Evolutionary conservation across 2,329 filamentous ascomycete species (phyloP), one percentile per base, ranked within the genome.

Genomic region (Neofusicoccum ribis): DNA sequence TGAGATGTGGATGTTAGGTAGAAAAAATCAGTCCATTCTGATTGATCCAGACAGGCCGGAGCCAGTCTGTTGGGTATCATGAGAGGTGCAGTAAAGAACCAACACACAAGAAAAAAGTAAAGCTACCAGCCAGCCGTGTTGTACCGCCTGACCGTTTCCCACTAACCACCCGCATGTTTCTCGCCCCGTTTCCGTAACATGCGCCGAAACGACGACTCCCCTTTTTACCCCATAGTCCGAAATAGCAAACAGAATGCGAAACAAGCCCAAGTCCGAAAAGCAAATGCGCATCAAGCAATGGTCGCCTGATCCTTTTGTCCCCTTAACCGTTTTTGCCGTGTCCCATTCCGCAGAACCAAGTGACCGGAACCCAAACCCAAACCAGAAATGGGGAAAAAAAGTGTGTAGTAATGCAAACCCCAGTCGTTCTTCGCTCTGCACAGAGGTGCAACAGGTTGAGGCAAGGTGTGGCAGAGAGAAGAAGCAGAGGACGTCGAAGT

Each of bases 41-140:
- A 44, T 36, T 31, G 23, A 44, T 46, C 54, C 52, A 31, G 52
- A 56, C 36, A 36, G 41, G 41, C 54, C 39, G 34, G 41, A 59
- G 41, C 54, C 41, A 46, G 54, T 46, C 54, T 59, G 54, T 46
- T 56, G 54, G 54, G 54, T 59, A 59, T 59, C 54, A 59, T 46
- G 31, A 59, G 52, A 27, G 52, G 36, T 41, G 34, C n/a, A 34
- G 37, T 41, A 31, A 43, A 59, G 23, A 58, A 44, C n/a, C 37
- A 43, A 43, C 37, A 23, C 8, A 43, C 44, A 5, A 31, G 23
- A 34, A 44, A 46, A 27, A 31, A 59, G 4, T n/a, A 11, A 46
- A 46, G n/a, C 49, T 51, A 46, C 39, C 46, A 34, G 37, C 39
- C 23, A 20, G n/a, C 49, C 27, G 31, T 51, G 47, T 36, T 20